Evolutionary conservation across 2,329 filamentous ascomycete genomes (phyloP).

Genomic region (Epicoccum sorghinum): DNA sequence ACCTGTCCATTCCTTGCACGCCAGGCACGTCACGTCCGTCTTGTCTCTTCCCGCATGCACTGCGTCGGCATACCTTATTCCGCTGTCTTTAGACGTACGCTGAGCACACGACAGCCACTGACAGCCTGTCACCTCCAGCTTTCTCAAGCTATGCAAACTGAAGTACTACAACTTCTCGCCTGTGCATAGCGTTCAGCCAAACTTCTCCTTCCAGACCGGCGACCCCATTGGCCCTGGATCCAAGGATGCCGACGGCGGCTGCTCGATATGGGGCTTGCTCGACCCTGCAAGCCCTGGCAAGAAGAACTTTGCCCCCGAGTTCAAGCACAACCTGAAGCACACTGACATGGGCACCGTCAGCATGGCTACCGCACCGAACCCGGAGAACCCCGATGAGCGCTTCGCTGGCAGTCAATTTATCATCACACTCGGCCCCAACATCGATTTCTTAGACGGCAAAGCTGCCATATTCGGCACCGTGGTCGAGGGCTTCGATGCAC

Average conservation of each 20-base stretch:
- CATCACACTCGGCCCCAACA: conserved; percentile 85
- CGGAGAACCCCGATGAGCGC: conserved; percentile 78
- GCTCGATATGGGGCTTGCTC: conserved; percentile 87
- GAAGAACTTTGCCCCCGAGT: conserved; percentile 81
- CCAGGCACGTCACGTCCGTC: conserved; percentile 6
- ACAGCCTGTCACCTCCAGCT: conserved; percentile 66
- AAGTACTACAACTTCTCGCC: conserved; percentile 99
- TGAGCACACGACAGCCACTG: conserved; percentile 60
- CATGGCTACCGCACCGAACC: conserved; percentile 88
- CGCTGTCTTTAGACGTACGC: conserved; percentile 50
- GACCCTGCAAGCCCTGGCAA: conserved; percentile 66
- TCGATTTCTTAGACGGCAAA: conserved; percentile 90
- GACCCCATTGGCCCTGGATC: conserved; percentile 90
- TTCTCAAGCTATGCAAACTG: conserved; percentile 96
- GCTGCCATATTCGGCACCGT: conserved; percentile 95
- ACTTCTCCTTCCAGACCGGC: conserved; percentile 95
- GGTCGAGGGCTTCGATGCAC: conserved; percentile 90
- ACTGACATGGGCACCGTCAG: conserved; percentile 89
- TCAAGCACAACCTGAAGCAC: conserved; percentile 88
- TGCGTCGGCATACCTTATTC: conserved; percentile 28
- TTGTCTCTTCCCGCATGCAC: conserved; percentile 25
- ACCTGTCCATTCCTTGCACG: conserved; percentile 12
- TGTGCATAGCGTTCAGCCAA: conserved; percentile 87
- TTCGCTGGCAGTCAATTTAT: conserved; percentile 92
- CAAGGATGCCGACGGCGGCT: conserved; percentile 85